A percentile compares a stretch with the other conserved stretches of the same genome.
Conservation (phyloP, 257 asterid species). For the Petrea volubilis region DNA sequence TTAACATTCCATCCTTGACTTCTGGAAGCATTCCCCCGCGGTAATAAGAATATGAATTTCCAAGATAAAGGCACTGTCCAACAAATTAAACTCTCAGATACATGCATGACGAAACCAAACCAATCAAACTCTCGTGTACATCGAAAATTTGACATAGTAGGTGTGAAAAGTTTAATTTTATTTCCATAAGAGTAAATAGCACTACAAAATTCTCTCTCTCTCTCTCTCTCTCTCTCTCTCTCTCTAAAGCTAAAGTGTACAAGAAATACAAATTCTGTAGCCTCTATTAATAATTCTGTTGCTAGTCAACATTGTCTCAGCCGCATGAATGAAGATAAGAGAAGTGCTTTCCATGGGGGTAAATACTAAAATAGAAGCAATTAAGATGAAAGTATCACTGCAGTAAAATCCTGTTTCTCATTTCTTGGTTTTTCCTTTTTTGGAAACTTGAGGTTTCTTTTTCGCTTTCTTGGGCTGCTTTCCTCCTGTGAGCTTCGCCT, state of each 20-base stretch:
- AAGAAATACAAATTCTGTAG: slow-evolving; percentile 21
- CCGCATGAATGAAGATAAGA: slow-evolving; percentile 5
- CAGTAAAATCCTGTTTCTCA: slow-evolving; percentile 29
- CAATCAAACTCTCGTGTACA: background rate
- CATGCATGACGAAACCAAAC: background rate
- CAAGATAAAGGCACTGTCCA: background rate
- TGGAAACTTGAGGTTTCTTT: slow-evolving; percentile 70
- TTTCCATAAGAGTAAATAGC: slow-evolving; percentile 3
- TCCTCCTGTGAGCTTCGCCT: slow-evolving; percentile 64
- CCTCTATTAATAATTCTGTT: slow-evolving; percentile 15
- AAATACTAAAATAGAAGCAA: background rate
- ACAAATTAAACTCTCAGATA: background rate
- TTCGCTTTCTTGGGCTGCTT: slow-evolving; percentile 67
- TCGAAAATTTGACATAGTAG: background rate
- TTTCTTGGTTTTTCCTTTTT: slow-evolving; percentile 70
- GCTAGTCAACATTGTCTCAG: background rate
- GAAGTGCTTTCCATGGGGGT: background rate
- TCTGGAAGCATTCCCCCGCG: background rate
- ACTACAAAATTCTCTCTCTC: slow-evolving; percentile 3
- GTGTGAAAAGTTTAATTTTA: background rate
- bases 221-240: slow-evolving; percentile 15
- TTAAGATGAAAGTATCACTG: slow-evolving; percentile 1
- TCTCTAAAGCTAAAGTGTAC: slow-evolving; percentile 21
- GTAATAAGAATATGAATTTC: background rate
- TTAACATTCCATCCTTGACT: background rate